These are phyloP conservation scores for Candolleomyces aberdarensis DNA, from an alignment of 768 basidiomycete species.

Conservation along the genomic window DNA sequence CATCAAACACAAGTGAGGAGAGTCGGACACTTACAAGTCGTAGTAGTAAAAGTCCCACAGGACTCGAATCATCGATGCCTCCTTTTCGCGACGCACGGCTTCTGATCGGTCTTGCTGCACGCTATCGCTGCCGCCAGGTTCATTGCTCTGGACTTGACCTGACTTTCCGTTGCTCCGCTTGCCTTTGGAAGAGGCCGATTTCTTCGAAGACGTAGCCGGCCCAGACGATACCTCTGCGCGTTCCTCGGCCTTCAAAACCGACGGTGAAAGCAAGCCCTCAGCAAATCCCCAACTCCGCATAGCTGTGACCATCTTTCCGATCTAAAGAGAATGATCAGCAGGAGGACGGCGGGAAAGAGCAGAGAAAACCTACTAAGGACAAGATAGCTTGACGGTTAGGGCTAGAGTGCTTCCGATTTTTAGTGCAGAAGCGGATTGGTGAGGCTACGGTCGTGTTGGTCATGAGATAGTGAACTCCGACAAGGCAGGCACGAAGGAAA, in stretches of 20 bases:
- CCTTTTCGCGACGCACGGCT: neutral
- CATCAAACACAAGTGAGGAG: neutral
- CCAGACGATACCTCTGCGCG: neutral
- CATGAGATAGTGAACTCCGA: constrained; percentile 45
- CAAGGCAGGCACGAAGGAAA: constrained; percentile 54
- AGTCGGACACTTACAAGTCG: neutral
- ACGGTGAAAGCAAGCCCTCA: neutral
- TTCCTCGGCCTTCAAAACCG: neutral
- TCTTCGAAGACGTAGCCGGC: neutral
- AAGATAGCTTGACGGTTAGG: neutral
- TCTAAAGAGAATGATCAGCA: constrained; percentile 28
- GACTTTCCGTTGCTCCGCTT: neutral
- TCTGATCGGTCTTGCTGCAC: neutral
- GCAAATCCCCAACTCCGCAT: neutral
- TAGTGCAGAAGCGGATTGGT: neutral
- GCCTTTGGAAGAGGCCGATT: neutral
- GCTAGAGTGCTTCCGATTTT: too few relatives aligned
- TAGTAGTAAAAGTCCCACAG: neutral
- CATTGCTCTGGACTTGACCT: neutral
- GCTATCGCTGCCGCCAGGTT: neutral
- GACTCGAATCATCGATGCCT: neutral
- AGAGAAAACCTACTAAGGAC: neutral
- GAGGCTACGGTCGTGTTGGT: neutral
- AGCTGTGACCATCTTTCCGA: constrained; percentile 64
- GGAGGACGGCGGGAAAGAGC: neutral